Base-by-base conservation (phyloP, 2,329 filamentous ascomycete genomes). In the Colletotrichum spinosum region DNA sequence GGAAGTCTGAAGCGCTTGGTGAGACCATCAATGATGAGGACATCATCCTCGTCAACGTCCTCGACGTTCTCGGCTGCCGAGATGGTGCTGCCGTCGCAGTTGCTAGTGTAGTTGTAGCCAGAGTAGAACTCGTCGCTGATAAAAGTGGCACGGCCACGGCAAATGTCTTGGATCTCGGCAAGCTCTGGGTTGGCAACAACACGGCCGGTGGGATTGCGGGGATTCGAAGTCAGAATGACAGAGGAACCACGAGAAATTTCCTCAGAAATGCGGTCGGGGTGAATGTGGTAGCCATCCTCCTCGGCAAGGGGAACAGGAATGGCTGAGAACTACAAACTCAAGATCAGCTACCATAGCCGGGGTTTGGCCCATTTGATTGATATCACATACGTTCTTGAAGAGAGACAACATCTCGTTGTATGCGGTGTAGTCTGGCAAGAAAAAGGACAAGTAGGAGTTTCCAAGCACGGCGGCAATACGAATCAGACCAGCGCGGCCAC, bases 71-170 rank as follows among this genome's bases (percentile, higher is more conserved):
- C 91, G 6, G 95, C 95, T 8, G 94, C 91, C 54, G 91, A 94
- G 76, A 97, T 93, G 48, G 95, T 97, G 37, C 87, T 89, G 44
- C 95, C 95, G 74, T 97, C 94, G 77, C 95, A 98, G 80, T 94
- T 86, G 71, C 88, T 92, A 41, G 93, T 97, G 82, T 98, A 98
- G 81, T 97, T 97, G 84, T 97, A 98, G 25, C 94, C 93, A 10
- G 90, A 90, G 81, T 98, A 98, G 84, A 98, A 98, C 80, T 98
- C 95, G 75, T 98, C 95, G 81, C 94, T 93, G 77, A 98, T 94
- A 60, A 98, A 84, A 1, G 95, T 98, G 3, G 94, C 94, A 59
- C 94, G 89, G 70, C 94, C 92, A 74, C 94, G 90, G 83, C 94
- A 97, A 72, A 97, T 91, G 74, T 97, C 92, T 78, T 98, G 94